phyloP scores from a whole-genome alignment of 176 grass and related monocot species.

The Coix lacrymajobi region DNA sequence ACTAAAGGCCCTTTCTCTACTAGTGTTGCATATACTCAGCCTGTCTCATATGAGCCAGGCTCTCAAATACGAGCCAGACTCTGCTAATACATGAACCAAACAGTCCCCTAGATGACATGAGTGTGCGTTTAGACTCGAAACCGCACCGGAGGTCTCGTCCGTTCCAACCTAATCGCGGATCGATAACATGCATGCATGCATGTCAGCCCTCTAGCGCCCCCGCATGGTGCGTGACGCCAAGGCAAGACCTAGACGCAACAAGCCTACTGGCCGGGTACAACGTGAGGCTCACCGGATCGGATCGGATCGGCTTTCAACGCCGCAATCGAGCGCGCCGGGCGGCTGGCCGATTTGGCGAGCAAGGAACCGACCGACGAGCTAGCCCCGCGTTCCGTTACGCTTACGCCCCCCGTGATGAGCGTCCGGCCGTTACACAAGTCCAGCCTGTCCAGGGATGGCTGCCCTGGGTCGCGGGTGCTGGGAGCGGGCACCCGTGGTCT shows the following conservation, averaged over 20 bases:
- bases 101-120: too few relatives aligned
- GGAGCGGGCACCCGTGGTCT: too few relatives aligned
- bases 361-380: background rate
- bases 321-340: background rate
- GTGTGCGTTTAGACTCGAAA: too few relatives aligned
- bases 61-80: too few relatives aligned
- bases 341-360: background rate
- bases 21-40: too few relatives aligned
- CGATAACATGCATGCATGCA: background rate
- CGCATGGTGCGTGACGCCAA: background rate
- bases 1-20: too few relatives aligned
- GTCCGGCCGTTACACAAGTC: too few relatives aligned
- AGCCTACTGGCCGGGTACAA: background rate
- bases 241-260: background rate
- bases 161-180: background rate
- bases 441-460: too few relatives aligned
- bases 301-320: background rate
- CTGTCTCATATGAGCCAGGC: too few relatives aligned
- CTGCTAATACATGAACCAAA: too few relatives aligned
- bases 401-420: background rate
- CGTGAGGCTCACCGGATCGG: conserved; percentile 7
- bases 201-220: background rate
- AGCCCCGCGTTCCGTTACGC: background rate
- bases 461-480: too few relatives aligned
- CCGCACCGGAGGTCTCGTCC: background rate